Evolutionary conservation across 140 eudicot genomes (phyloP).

Genomic region (Erigeron philadelphicus): DNA sequence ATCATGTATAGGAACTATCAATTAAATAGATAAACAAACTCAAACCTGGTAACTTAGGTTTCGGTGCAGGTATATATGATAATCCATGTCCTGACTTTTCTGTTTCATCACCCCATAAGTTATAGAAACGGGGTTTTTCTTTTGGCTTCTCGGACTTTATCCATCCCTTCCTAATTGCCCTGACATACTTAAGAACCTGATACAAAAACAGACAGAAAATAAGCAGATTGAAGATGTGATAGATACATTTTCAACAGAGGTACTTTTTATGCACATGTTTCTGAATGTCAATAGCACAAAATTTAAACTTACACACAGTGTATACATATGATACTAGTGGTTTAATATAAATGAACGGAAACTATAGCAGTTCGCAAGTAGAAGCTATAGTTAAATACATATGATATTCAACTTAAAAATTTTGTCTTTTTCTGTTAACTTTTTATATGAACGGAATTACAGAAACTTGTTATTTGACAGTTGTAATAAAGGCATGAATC

Average conservation of each 20-base stretch:
- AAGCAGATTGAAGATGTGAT: background rate
- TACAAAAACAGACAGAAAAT: slow-evolving; percentile 13
- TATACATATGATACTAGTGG: background rate
- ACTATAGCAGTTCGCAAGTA: too few species aligned
- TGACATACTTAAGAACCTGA: slow-evolving; percentile 61
- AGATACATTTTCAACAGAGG: background rate
- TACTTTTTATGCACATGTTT: background rate
- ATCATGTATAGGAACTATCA: background rate
- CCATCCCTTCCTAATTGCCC: slow-evolving; percentile 82
- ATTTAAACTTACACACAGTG: background rate
- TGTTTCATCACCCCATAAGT: slow-evolving; percentile 81
- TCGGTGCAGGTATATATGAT: slow-evolving; percentile 94
- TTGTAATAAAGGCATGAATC: background rate
- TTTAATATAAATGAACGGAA: too few species aligned
- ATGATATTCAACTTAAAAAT: too few species aligned
- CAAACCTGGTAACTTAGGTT: slow-evolving; percentile 81
- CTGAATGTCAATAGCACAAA: background rate
- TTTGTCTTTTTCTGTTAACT: too few species aligned
- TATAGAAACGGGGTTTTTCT: slow-evolving; percentile 59
- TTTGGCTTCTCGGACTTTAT: slow-evolving; percentile 77
- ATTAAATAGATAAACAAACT: slow-evolving; percentile 11
- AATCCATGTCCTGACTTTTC: slow-evolving; percentile 72
- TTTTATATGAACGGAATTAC: too few species aligned
- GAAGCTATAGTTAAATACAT: too few species aligned
- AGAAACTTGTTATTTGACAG: too few species aligned